Conservation (phyloP, 495 filamentous ascomycete species). For the Achaetomiella virescens region DNA sequence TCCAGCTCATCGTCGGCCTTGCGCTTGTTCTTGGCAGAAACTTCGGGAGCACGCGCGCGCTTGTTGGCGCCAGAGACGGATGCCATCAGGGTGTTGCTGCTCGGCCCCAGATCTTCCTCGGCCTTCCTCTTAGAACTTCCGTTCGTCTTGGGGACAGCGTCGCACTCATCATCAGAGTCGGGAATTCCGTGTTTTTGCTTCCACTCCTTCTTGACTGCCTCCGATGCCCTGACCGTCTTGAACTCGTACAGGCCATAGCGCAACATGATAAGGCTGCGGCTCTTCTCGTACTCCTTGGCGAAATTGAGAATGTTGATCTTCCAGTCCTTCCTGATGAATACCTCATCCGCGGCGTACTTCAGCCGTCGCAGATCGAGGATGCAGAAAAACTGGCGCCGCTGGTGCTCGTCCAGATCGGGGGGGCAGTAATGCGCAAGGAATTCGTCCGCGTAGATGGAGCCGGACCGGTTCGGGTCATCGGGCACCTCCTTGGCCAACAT, state of each 20-base stretch:
- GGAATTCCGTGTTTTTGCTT: slow-evolving; percentile 40
- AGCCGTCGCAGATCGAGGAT: slow-evolving; percentile 47
- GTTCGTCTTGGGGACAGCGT: slow-evolving; percentile 12
- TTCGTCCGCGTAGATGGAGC: slow-evolving; percentile 46
- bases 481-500: slow-evolving; percentile 40
- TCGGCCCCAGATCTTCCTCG: slow-evolving; percentile 35
- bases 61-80: slow-evolving; percentile 38
- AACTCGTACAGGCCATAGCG: slow-evolving; percentile 49
- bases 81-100: slow-evolving; percentile 27
- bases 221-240: slow-evolving; percentile 45
- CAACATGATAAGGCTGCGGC: slow-evolving; percentile 46
- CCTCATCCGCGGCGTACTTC: slow-evolving; percentile 47
- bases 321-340: slow-evolving; percentile 48
- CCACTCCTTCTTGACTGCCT: slow-evolving; percentile 44
- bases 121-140: slow-evolving; percentile 41
- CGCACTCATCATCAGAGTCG: slow-evolving; percentile 31
- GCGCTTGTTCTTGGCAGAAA: slow-evolving; percentile 34
- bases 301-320: slow-evolving; percentile 48
- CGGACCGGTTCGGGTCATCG: slow-evolving; percentile 32
- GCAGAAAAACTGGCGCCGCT: slow-evolving; percentile 48
- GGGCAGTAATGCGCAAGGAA: slow-evolving; percentile 45
- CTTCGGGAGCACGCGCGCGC: slow-evolving; percentile 34
- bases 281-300: slow-evolving; percentile 50
- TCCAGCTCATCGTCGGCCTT: slow-evolving; percentile 38
- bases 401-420: slow-evolving; percentile 40